Conservation (phyloP, 805 yeast genomes). For the Lipomyces kockii region DNA sequence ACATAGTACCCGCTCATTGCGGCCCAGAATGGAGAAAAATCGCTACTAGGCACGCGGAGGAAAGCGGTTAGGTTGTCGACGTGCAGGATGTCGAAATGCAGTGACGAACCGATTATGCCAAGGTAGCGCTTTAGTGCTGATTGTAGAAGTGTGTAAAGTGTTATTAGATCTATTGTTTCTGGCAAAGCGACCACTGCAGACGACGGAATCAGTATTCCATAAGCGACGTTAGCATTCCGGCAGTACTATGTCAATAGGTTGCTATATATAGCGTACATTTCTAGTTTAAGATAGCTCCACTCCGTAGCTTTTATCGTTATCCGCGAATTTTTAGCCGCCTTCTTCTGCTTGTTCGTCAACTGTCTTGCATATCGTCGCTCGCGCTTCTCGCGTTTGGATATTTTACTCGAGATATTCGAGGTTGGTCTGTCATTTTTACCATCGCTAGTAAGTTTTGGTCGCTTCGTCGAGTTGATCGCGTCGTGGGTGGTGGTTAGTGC, state of each 20-base stretch:
- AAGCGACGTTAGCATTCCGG: not conserved
- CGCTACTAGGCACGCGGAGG: constrained; percentile 22
- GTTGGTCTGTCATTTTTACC: not conserved
- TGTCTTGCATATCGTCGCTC: not conserved
- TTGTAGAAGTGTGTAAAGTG: constrained; percentile 19
- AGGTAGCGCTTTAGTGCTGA: constrained; percentile 21
- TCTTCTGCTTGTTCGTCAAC: not conserved
- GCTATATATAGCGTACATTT: constrained; percentile 8
- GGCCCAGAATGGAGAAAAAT: constrained; percentile 19
- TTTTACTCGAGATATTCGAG: not conserved
- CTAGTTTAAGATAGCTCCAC: constrained; percentile 20
- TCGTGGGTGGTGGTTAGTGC: not conserved
- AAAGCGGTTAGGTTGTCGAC: not conserved
- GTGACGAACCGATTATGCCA: constrained; percentile 27
- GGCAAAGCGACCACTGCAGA: not conserved
- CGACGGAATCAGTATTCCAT: constrained; percentile 5
- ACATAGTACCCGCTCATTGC: constrained; percentile 24
- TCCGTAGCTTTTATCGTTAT: constrained; percentile 16
- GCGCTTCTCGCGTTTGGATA: constrained; percentile 4
- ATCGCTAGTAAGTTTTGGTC: not conserved
- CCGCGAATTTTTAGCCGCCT: not conserved
- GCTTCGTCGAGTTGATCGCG: not conserved
- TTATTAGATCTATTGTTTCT: constrained; percentile 13
- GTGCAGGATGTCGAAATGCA: constrained; percentile 23
- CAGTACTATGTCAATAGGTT: not conserved